Evolutionary conservation across 2,329 filamentous ascomycete species (phyloP).

Genomic region (Fusarium citri): DNA sequence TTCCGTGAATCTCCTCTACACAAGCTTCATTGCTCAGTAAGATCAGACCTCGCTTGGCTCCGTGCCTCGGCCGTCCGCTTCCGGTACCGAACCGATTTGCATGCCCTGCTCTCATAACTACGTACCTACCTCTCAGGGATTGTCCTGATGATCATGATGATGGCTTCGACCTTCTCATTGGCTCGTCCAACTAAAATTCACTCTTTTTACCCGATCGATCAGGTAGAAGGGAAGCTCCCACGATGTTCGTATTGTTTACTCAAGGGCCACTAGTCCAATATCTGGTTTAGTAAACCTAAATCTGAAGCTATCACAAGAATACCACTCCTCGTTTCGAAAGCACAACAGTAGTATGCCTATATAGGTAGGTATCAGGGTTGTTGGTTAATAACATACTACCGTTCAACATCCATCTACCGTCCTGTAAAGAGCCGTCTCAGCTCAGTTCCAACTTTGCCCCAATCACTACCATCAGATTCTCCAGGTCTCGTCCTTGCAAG

Average conservation of each 20-base stretch:
- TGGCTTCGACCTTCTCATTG: constrained; percentile 1
- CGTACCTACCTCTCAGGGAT: constrained; percentile 12
- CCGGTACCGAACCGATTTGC: constrained; percentile 21
- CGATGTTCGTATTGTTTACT: neutral
- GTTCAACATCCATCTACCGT: constrained; percentile 14
- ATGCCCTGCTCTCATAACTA: constrained; percentile 18
- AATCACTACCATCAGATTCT: constrained; percentile 21
- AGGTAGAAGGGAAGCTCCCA: neutral
- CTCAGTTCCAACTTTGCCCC: constrained; percentile 43
- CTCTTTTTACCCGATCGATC: neutral
- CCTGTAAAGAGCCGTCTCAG: constrained; percentile 43
- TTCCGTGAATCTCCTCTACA: neutral
- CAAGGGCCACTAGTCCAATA: neutral
- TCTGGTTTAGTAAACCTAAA: neutral
- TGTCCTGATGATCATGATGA: constrained; percentile 18
- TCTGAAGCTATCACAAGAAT: neutral
- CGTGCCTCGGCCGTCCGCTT: constrained; percentile 25
- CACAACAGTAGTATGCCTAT: neutral
- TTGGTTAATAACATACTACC: neutral
- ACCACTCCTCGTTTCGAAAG: neutral
- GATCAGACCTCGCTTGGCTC: constrained; percentile 7
- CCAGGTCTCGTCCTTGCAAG: constrained; percentile 2
- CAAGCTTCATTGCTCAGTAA: neutral
- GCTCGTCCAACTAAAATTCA: neutral
- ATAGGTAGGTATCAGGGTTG: neutral